Evolutionary conservation across 176 grass and related monocot genomes (phyloP).

Genomic region (Leersia perrieri): DNA sequence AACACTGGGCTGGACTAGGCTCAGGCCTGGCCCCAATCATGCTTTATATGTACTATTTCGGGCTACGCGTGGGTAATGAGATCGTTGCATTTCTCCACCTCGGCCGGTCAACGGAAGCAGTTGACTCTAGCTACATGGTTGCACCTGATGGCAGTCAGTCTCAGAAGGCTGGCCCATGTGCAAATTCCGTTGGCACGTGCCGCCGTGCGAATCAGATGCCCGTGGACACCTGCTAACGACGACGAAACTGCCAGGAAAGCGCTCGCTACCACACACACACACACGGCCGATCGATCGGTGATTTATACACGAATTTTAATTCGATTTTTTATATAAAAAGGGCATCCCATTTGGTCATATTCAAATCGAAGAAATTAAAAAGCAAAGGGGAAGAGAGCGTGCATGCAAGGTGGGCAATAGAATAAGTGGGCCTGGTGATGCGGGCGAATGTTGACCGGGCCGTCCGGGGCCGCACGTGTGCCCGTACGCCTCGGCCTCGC

Average conservation of each 20-base stretch:
- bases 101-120: neutral
- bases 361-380: neutral
- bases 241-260: neutral
- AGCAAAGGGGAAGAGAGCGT: neutral
- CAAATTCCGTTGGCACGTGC: neutral
- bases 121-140: neutral
- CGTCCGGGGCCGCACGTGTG: constrained; percentile 23
- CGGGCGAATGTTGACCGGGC: constrained; percentile 22
- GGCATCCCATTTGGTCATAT: neutral
- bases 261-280: neutral
- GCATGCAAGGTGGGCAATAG: neutral
- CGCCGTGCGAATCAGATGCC: neutral
- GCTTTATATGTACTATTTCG: too few relatives aligned
- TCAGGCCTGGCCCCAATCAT: too few relatives aligned
- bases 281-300: neutral
- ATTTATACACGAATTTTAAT: too few relatives aligned
- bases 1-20: too few relatives aligned
- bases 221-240: neutral
- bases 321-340: neutral
- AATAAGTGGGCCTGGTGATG: neutral
- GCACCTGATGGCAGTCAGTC: neutral
- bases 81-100: too few relatives aligned
- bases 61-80: too few relatives aligned
- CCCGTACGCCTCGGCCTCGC: constrained; percentile 35
- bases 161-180: neutral